phyloP scores from a whole-genome alignment of 2,329 filamentous ascomycete genomes.

The Paecilomyces variotii region DNA sequence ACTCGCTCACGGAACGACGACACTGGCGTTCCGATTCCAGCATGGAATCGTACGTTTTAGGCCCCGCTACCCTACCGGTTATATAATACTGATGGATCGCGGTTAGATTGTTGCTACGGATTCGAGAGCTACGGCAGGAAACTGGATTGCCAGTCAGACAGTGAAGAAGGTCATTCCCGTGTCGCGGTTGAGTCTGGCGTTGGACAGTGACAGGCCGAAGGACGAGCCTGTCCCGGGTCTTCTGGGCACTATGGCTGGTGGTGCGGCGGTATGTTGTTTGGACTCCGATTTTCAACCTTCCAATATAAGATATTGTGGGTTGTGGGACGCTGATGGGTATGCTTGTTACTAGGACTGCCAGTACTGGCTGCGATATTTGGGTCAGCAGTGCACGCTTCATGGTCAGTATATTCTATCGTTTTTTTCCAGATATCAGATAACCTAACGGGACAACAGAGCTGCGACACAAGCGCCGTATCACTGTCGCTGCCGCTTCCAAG shows the following conservation, averaged over 20 bases:
- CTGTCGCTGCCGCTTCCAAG: slow-evolving; percentile 93
- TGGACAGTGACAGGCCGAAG: slow-evolving; percentile 24
- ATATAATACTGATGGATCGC: background rate
- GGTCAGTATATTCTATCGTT: slow-evolving; percentile 30
- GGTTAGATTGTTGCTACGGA: slow-evolving; percentile 83
- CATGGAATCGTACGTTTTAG: slow-evolving; percentile 62
- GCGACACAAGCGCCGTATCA: slow-evolving; percentile 97
- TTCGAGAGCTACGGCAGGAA: slow-evolving; percentile 91
- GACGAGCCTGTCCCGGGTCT: slow-evolving; percentile 43
- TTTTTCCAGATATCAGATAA: background rate
- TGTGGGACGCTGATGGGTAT: slow-evolving; percentile 5
- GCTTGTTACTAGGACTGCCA: slow-evolving; percentile 66
- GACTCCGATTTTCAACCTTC: background rate
- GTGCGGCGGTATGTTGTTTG: slow-evolving; percentile 63
- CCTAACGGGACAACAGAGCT: slow-evolving; percentile 50
- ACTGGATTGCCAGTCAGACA: slow-evolving; percentile 99
- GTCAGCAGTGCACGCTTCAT: slow-evolving; percentile 98
- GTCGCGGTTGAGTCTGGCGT: slow-evolving; percentile 30
- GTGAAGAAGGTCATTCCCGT: slow-evolving; percentile 93
- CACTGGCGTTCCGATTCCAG: slow-evolving; percentile 94
- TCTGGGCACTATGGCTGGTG: slow-evolving; percentile 95
- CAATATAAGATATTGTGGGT: background rate
- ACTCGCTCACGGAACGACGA: slow-evolving; percentile 97
- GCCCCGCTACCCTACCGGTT: background rate
- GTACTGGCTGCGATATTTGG: slow-evolving; percentile 98